phyloP scores from a whole-genome alignment of 331 rosid genomes.

The Acacia concinna region DNA sequence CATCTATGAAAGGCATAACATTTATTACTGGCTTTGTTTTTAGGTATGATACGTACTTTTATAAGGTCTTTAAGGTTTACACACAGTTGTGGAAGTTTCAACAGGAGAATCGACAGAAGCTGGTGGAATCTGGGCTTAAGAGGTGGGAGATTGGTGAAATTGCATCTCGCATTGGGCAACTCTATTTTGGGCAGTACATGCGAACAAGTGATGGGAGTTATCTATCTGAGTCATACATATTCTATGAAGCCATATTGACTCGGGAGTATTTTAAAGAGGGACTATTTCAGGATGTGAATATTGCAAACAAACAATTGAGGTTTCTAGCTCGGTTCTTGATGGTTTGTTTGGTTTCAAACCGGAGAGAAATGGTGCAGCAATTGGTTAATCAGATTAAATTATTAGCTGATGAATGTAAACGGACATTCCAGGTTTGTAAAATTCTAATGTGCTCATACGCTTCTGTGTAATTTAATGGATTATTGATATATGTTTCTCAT shows the following conservation, averaged over 20 bases:
- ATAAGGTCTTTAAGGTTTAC: constrained; percentile 89
- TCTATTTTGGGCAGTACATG: constrained; percentile 93
- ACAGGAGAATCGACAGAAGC: constrained; percentile 89
- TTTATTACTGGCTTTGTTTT: constrained; percentile 19
- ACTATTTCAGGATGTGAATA: constrained; percentile 66
- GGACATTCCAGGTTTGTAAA: constrained; percentile 72
- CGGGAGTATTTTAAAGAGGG: constrained; percentile 94
- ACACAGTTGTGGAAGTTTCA: constrained; percentile 94
- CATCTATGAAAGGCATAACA: background rate
- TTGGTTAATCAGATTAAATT: constrained; percentile 72
- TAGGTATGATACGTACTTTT: constrained; percentile 84
- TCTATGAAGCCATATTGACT: constrained; percentile 84
- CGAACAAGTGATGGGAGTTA: constrained; percentile 84
- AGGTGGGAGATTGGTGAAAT: constrained; percentile 96
- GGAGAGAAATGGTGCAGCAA: constrained; percentile 73
- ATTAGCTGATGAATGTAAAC: constrained; percentile 80
- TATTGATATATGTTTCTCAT: background rate
- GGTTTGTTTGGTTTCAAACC: constrained; percentile 78
- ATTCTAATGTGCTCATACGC: background rate
- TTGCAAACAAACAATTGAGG: constrained; percentile 79
- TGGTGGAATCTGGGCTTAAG: constrained; percentile 83
- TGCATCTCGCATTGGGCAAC: constrained; percentile 91
- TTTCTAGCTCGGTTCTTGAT: constrained; percentile 78
- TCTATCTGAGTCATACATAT: constrained; percentile 74
- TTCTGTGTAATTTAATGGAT: constrained; percentile 4